These are phyloP conservation scores for Camptophora hylomeconis DNA, from an alignment of 2,329 filamentous ascomycete genomes.

Conservation along the genomic window DNA sequence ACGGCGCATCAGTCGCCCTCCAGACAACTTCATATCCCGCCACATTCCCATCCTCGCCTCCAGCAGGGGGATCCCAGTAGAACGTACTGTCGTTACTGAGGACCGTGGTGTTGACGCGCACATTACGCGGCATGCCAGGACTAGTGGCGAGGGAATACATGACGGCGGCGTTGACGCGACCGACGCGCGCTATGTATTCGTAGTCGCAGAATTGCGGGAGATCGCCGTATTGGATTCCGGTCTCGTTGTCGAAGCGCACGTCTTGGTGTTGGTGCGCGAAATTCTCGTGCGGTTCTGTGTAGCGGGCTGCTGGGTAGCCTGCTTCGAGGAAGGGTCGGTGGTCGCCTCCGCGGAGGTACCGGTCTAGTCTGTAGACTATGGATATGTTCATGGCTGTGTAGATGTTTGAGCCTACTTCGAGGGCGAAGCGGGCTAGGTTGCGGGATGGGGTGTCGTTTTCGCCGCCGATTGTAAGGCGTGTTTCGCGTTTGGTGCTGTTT, in stretches of 20 bases:
- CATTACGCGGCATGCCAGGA: conserved; percentile 37
- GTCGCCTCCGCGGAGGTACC: conserved; percentile 44
- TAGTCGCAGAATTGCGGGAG: conserved; percentile 45
- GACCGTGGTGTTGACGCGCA: conserved; percentile 33
- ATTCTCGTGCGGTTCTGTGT: conserved; percentile 46
- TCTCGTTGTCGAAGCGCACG: conserved; percentile 38
- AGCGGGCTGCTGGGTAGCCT: conserved; percentile 40
- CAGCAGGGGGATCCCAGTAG: conserved; percentile 27
- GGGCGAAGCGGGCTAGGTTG: conserved; percentile 42
- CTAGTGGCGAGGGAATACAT: conserved; percentile 42
- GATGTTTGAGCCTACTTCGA: conserved; percentile 40
- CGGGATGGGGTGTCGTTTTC: conserved; percentile 45
- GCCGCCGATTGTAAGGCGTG: conserved; percentile 25
- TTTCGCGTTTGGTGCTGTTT: conserved; percentile 25
- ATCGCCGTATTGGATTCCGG: conserved; percentile 43
- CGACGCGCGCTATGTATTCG: conserved; percentile 40
- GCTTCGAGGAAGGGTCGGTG: conserved; percentile 42
- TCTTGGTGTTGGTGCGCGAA: conserved; percentile 41
- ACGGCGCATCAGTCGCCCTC: conserved; percentile 36
- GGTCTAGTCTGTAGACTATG: conserved; percentile 43
- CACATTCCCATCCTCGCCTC: conserved; percentile 27
- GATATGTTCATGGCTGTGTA: conserved; percentile 43
- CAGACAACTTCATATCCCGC: conserved; percentile 44
- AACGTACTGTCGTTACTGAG: conserved; percentile 39
- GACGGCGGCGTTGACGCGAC: conserved; percentile 40